A percentile compares a stretch with the other conserved stretches of the same genome.
phyloP scores from a whole-genome alignment of 202 grass and related monocot species.

The Carex arenaria region DNA sequence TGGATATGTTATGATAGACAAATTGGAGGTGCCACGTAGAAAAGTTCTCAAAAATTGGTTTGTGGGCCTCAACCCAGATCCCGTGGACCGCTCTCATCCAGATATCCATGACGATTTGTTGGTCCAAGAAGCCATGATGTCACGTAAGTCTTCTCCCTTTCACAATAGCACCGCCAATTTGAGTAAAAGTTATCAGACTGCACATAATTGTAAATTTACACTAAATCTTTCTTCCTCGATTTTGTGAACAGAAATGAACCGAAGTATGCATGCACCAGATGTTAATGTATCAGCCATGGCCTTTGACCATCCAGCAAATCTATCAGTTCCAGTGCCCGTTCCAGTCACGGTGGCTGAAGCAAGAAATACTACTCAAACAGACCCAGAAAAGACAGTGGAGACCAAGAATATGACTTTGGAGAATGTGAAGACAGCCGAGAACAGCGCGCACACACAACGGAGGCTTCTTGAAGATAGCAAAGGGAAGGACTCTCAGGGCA shows the following conservation, averaged over 20 bases:
- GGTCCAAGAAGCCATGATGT: conserved; percentile 33
- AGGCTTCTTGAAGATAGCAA: conserved; percentile 67
- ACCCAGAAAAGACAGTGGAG: background rate
- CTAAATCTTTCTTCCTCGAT: background rate
- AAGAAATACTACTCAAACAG: background rate
- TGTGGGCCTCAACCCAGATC: conserved; percentile 76
- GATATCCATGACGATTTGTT: conserved; percentile 77
- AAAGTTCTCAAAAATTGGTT: conserved; percentile 93
- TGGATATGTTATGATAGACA: conserved; percentile 96
- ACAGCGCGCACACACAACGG: conserved; percentile 44
- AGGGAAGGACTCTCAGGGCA: conserved; percentile 34
- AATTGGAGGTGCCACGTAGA: conserved; percentile 88
- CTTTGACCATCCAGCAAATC: conserved; percentile 10
- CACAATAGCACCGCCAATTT: background rate
- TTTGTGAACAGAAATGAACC: conserved; percentile 19
- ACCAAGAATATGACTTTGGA: conserved; percentile 8
- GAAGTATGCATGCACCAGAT: background rate
- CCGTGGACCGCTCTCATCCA: conserved; percentile 76
- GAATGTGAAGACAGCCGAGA: conserved; percentile 24
- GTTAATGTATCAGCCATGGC: conserved; percentile 7
- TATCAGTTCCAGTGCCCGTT: background rate
- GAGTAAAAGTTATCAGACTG: background rate
- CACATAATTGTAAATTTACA: background rate
- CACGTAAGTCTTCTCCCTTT: background rate
- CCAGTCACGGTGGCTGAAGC: background rate